A percentile compares a stretch with the other conserved stretches of the same genome.
These are phyloP conservation scores for Leptographium procerum DNA, from an alignment of 2,329 filamentous ascomycete genomes.

Conservation along the genomic window DNA sequence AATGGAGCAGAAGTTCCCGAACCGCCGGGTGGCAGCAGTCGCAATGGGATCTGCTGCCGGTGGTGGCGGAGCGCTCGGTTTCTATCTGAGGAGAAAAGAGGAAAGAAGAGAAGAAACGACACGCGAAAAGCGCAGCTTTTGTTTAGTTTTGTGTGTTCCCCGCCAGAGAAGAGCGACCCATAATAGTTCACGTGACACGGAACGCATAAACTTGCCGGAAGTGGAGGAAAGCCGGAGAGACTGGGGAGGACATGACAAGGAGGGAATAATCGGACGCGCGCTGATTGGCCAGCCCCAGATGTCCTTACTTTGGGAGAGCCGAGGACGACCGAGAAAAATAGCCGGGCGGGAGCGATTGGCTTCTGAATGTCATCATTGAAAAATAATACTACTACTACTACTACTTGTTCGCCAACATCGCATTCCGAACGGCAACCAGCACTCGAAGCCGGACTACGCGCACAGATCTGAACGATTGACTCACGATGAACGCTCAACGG, in stretches of 20 bases:
- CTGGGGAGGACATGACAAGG: conserved; percentile 8
- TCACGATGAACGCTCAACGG: conserved; percentile 44
- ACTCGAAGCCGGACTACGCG: neutral
- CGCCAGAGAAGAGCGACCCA: neutral
- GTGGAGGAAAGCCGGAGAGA: neutral
- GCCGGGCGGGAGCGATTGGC: neutral
- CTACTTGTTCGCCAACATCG: too few relatives aligned
- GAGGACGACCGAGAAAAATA: conserved; percentile 23
- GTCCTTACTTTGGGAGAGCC: conserved; percentile 21
- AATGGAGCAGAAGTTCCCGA: conserved; percentile 12
- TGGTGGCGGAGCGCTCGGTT: conserved; percentile 31
- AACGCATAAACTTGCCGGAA: conserved; percentile 10
- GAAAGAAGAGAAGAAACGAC: conserved; percentile 22
- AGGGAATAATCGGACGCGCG: conserved; percentile 9
- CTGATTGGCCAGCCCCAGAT: conserved; percentile 10
- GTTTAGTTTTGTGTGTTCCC: neutral
- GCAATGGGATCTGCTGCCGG: neutral
- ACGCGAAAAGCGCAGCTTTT: conserved; percentile 6
- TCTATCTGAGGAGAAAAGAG: conserved; percentile 36
- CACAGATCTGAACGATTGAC: conserved; percentile 1
- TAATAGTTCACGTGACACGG: conserved; percentile 10
- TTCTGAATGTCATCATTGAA: too few relatives aligned
- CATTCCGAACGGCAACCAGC: conserved; percentile 1
- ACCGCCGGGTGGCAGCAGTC: conserved; percentile 3
- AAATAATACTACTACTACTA: too few relatives aligned